Evolutionary conservation across 2,329 filamentous ascomycete species (phyloP).

Genomic region (Cadophora gregata): DNA sequence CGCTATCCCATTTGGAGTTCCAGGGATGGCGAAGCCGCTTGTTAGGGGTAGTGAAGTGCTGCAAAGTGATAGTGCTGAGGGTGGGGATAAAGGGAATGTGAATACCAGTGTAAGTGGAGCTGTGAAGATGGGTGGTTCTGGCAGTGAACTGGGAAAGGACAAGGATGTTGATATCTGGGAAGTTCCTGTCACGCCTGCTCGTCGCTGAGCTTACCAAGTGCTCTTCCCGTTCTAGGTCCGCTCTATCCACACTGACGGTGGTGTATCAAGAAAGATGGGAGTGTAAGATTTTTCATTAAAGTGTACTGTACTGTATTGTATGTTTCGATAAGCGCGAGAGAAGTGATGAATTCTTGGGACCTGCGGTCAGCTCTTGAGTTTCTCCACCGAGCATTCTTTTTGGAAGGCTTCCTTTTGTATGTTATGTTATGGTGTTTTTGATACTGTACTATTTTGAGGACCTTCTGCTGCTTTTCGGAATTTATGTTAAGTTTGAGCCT

Average conservation of each 20-base stretch:
- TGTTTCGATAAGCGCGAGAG: not conserved
- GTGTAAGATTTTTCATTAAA: conserved; percentile 2
- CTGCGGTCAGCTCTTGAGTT: not conserved
- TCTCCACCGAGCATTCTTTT: not conserved
- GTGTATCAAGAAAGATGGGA: not conserved
- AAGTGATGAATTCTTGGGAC: not conserved
- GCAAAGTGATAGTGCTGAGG: not conserved
- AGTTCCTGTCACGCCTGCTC: conserved; percentile 46
- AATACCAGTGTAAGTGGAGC: not conserved
- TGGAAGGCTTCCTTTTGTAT: not conserved
- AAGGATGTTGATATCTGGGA: conserved; percentile 42
- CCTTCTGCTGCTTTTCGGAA: not conserved
- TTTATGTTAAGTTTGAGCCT: not conserved
- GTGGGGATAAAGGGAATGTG: too few relatives aligned
- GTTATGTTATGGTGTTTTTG: not conserved
- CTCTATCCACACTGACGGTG: too few relatives aligned
- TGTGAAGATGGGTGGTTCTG: conserved; percentile 11
- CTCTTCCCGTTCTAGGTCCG: too few relatives aligned
- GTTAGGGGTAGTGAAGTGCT: not conserved
- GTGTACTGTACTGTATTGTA: not conserved
- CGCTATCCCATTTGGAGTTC: conserved; percentile 41
- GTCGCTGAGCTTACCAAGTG: not conserved
- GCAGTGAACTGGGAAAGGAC: conserved; percentile 22
- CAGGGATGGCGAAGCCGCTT: conserved; percentile 1
- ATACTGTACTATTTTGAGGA: too few relatives aligned